Base-by-base conservation (phyloP, 139 green algal genomes). In the Closterium sp. region DNA sequence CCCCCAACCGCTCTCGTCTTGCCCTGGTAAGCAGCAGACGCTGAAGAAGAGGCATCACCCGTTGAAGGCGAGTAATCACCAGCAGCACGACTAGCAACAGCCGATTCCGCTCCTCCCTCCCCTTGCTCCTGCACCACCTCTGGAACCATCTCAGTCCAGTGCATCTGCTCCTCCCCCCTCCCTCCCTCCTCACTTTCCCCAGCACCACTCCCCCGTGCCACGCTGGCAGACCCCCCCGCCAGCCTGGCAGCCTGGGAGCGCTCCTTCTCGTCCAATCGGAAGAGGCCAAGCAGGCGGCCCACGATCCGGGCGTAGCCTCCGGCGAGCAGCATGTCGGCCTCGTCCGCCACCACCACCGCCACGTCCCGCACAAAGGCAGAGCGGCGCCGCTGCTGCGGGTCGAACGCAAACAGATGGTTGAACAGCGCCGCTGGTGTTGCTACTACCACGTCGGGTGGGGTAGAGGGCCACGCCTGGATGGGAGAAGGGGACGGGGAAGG, bases 261-360 rank as follows among this genome's bases (percentile, higher is more conserved):
- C 32, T 94, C 34, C 86, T 91, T 94, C 92, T 95, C 91, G 29
- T 89, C 87, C 85, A 86, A 89, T 22, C 93, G 86, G n/a, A 95
- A 94, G 27, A 96, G 34, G 38, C 29, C 95, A 32, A 98, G 94
- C 27, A 99, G 86, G 29, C 92, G 38, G 11, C 93, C 88, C 22
- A 97, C 92, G 86, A 96, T 93, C 79, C 93, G 94, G 13, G 87
- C 92, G 89, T 97, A 99, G 24, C 22, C 96, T 94, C 97, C 96
- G 0, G 91, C 94, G n/a, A 99, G 93, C 94, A 99, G 93, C 95
- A 98, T 89, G 93, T 99, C 98, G 0, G 98, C 97, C 95, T 99
- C 98, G 94, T 99, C 98, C 85, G 98, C 91, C 34, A 99, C 97
- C 70, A 95, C 86, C 29, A 89, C 4, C 34, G 79, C 70, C 17